Conservation (phyloP, 1,284 basidiomycete genomes). For the Leccinum solheimii region DNA sequence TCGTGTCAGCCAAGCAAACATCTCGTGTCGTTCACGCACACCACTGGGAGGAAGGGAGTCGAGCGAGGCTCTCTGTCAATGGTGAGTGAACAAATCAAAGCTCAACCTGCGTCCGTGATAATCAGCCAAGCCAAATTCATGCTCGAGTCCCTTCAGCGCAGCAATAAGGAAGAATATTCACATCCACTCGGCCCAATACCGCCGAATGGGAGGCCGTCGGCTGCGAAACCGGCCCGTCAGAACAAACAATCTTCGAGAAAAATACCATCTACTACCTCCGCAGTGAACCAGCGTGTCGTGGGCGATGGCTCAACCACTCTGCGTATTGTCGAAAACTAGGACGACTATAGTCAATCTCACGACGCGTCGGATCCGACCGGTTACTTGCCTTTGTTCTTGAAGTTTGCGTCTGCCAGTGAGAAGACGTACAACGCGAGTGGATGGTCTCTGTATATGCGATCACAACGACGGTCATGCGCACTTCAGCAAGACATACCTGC, state of each 20-base stretch:
- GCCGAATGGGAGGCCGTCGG: constrained; percentile 68
- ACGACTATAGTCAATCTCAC: constrained; percentile 6
- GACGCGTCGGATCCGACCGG: neutral
- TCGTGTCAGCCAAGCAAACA: neutral
- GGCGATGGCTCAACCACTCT: constrained; percentile 64
- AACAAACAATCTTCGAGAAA: neutral
- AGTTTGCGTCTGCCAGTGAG: constrained; percentile 45
- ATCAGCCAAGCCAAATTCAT: constrained; percentile 46
- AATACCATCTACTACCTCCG: constrained; percentile 41
- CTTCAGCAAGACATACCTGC: constrained; percentile 40
- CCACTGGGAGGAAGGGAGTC: constrained; percentile 60
- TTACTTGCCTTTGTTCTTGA: constrained; percentile 59
- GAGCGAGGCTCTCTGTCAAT: constrained; percentile 48
- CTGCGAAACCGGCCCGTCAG: constrained; percentile 32
- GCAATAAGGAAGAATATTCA: constrained; percentile 30
- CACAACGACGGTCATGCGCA: neutral
- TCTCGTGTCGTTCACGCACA: constrained; percentile 27
- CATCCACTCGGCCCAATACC: constrained; percentile 73
- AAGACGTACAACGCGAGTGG: constrained; percentile 81
- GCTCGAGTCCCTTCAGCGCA: constrained; percentile 34
- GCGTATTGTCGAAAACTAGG: constrained; percentile 64
- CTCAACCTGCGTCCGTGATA: constrained; percentile 62
- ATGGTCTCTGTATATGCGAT: constrained; percentile 54
- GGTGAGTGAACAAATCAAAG: constrained; percentile 73
- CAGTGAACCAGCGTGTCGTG: constrained; percentile 65